Percentiles rank a stretch among this genome's conserved stretches.
These are phyloP conservation scores for Ophiostoma novo-ulmi DNA, from an alignment of 2,329 filamentous ascomycete genomes.

Conservation along the genomic window DNA sequence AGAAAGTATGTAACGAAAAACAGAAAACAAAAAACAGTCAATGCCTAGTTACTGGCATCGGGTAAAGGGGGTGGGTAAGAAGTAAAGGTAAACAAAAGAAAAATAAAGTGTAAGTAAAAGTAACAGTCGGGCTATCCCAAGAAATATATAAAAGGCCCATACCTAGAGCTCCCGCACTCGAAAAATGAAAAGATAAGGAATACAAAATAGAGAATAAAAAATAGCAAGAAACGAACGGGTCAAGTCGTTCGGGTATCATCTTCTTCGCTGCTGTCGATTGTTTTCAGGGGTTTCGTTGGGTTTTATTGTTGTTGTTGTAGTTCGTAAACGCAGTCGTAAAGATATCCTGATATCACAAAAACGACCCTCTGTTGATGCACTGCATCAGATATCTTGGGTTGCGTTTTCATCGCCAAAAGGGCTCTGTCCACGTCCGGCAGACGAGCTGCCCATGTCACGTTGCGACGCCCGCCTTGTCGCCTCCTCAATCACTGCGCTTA, in stretches of 20 bases:
- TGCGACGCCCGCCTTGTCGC: conserved; percentile 41
- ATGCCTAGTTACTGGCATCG: conserved; percentile 11
- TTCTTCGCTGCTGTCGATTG: background rate
- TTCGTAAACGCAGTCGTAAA: background rate
- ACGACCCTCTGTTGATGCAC: background rate
- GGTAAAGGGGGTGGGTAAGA: conserved; percentile 14
- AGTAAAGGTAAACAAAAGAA: conserved; percentile 10
- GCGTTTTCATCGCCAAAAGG: conserved; percentile 57
- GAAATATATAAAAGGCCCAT: conserved; percentile 6
- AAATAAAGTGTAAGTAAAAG: background rate
- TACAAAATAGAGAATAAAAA: conserved; percentile 9
- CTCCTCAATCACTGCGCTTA: conserved; percentile 55
- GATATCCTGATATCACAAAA: conserved; percentile 5
- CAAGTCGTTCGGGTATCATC: background rate
- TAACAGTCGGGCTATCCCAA: background rate
- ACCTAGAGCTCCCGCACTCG: conserved; percentile 9
- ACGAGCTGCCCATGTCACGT: conserved; percentile 33
- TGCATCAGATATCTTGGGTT: conserved; percentile 42
- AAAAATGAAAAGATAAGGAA: background rate
- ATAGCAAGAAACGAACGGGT: conserved; percentile 9
- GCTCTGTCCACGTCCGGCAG: conserved; percentile 38
- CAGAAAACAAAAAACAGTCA: background rate
- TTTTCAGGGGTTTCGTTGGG: background rate
- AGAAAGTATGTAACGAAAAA: conserved; percentile 6
- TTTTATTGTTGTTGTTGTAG: background rate